Conservation (phyloP, 768 basidiomycete genomes). For the Hortiboletus flavorubellus region DNA sequence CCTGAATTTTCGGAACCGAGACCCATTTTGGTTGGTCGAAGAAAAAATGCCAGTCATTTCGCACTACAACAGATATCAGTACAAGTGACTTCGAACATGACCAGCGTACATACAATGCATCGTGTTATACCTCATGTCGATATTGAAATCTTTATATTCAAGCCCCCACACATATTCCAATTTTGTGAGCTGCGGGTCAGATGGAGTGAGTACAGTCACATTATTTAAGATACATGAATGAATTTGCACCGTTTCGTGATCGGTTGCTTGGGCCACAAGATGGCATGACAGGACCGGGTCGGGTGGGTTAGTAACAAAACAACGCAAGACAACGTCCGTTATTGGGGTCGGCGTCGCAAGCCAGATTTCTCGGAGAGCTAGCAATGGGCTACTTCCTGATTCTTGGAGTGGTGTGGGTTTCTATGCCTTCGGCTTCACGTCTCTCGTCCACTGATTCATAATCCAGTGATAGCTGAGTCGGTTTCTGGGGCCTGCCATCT, state of each 20-base stretch:
- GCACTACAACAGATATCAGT: background rate
- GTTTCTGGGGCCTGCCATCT: too few species aligned
- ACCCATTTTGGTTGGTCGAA: background rate
- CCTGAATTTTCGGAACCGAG: conserved; percentile 27
- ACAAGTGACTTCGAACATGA: background rate
- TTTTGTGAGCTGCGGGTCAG: background rate
- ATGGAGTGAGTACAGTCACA: background rate
- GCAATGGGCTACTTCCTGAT: background rate
- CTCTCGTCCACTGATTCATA: background rate
- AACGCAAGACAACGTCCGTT: background rate
- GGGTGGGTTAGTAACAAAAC: background rate
- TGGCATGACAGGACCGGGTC: background rate
- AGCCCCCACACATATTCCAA: conserved; percentile 1
- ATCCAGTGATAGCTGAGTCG: background rate
- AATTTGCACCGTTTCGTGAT: background rate
- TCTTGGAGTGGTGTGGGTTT: background rate
- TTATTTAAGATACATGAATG: too few species aligned
- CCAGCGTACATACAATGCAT: background rate
- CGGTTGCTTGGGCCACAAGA: background rate
- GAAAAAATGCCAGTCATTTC: background rate
- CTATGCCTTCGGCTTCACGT: background rate
- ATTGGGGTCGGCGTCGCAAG: background rate
- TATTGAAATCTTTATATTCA: background rate
- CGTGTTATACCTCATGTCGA: background rate
- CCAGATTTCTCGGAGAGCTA: background rate